phyloP scores from a whole-genome alignment of 192 early-diverging fungal species.

The Phlyctochytrium planicorne region DNA sequence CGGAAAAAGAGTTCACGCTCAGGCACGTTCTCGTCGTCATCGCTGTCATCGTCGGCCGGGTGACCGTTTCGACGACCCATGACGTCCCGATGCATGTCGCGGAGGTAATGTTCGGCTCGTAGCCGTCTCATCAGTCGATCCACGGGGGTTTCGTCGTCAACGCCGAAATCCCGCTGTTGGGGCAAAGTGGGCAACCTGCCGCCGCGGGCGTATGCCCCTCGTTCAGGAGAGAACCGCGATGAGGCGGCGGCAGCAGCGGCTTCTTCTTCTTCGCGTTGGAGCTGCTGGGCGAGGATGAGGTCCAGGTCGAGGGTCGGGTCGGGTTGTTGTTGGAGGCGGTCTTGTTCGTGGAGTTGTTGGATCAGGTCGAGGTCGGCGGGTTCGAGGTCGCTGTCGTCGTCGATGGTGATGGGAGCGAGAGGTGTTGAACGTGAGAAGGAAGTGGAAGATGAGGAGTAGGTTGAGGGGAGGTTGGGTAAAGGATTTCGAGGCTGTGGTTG shows the following conservation, averaged over 20 bases:
- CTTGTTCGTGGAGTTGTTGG: background rate
- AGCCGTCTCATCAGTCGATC: constrained; percentile 2
- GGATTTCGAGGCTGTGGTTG: too few relatives aligned
- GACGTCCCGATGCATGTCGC: background rate
- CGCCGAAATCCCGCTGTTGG: background rate
- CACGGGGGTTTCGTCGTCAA: constrained; percentile 2
- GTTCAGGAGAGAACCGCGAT: background rate
- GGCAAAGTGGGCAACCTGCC: background rate
- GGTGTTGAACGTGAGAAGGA: too few relatives aligned
- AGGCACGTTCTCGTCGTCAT: too few relatives aligned
- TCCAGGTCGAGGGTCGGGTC: background rate
- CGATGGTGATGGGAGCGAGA: too few relatives aligned
- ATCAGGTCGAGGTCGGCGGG: background rate
- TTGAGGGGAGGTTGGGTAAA: too few relatives aligned
- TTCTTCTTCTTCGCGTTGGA: background rate
- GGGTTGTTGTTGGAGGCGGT: too few relatives aligned
- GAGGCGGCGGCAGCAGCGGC: background rate
- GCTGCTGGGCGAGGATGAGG: background rate
- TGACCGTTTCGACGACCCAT: background rate
- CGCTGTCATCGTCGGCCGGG: too few relatives aligned
- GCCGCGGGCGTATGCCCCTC: background rate
- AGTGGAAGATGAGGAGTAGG: too few relatives aligned
- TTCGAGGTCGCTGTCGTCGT: background rate
- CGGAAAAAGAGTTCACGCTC: background rate
- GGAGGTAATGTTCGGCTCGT: background rate